A percentile compares a stretch with the other conserved stretches of the same genome.
Evolutionary conservation across 805 yeast species (phyloP).

Genomic region (Candida loeiensis): DNA sequence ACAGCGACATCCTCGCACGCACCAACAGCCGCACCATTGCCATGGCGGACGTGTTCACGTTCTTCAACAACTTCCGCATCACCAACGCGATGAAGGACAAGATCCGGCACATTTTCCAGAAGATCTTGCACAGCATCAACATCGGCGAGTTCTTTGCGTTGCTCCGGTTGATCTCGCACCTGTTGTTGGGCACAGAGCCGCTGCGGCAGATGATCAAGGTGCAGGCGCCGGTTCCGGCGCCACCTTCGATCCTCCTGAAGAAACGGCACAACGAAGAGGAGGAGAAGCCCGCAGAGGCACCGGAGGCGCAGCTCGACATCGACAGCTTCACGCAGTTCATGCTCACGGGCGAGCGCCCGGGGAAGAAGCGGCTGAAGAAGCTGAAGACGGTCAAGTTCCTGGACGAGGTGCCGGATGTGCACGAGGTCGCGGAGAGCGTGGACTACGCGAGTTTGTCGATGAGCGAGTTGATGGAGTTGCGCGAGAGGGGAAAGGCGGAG

Average conservation of each 20-base stretch:
- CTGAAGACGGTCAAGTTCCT: slow-evolving; percentile 69
- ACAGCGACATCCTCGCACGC: slow-evolving; percentile 73
- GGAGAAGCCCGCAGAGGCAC: slow-evolving; percentile 15
- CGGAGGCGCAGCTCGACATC: slow-evolving; percentile 51
- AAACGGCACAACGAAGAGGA: slow-evolving; percentile 50
- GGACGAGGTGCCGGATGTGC: slow-evolving; percentile 53
- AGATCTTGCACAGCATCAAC: slow-evolving; percentile 57
- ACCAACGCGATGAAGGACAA: slow-evolving; percentile 47
- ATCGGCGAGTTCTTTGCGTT: slow-evolving; percentile 91
- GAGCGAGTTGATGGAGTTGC: slow-evolving; percentile 61
- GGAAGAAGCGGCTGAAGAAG: slow-evolving; percentile 39
- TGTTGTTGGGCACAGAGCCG: slow-evolving; percentile 53
- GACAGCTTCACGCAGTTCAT: slow-evolving; percentile 83
- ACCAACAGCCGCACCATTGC: slow-evolving; percentile 65
- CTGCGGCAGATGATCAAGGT: slow-evolving; percentile 48
- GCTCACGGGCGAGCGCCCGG: slow-evolving; percentile 75
- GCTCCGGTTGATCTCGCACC: slow-evolving; percentile 73
- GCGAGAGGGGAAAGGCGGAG: slow-evolving; percentile 20
- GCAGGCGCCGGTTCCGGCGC: slow-evolving; percentile 69
- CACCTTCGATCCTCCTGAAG: slow-evolving; percentile 69
- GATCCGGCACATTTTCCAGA: slow-evolving; percentile 49
- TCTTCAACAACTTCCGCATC: slow-evolving; percentile 74
- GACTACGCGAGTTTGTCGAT: slow-evolving; percentile 68
- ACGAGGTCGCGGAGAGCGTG: slow-evolving; percentile 25
- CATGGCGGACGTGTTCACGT: slow-evolving; percentile 72